Percentiles rank a stretch among this genome's conserved stretches.
phyloP scores from a whole-genome alignment of 768 basidiomycete species.

The Russula sp. region DNA sequence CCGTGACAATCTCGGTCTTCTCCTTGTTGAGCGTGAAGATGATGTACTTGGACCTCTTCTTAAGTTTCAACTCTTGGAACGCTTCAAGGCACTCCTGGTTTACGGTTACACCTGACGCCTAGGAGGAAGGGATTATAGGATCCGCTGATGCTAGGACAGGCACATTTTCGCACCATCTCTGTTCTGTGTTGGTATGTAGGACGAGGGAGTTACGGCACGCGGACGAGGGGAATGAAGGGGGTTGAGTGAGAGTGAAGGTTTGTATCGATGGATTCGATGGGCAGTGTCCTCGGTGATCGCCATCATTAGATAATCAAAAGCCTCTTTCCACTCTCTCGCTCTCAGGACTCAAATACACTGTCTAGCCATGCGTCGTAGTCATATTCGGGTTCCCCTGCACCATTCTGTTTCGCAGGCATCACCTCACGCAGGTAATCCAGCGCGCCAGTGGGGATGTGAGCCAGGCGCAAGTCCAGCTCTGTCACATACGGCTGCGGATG shows the following conservation, averaged over 20 bases:
- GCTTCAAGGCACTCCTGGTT: constrained; percentile 46
- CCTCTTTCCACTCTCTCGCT: not conserved
- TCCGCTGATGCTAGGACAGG: not conserved
- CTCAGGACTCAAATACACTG: constrained; percentile 55
- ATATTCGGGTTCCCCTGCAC: constrained; percentile 57
- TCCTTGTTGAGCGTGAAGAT: constrained; percentile 59
- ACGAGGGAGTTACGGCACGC: not conserved
- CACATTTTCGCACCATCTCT: constrained; percentile 16
- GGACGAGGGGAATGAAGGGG: not conserved
- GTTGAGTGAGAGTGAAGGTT: not conserved
- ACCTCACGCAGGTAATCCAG: constrained; percentile 78
- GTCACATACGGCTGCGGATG: constrained; percentile 75
- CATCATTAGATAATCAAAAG: constrained; percentile 13
- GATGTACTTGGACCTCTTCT: constrained; percentile 77
- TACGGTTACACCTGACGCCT: constrained; percentile 65
- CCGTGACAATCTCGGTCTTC: constrained; percentile 69
- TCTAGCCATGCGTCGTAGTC: constrained; percentile 81
- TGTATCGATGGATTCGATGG: not conserved
- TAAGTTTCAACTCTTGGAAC: constrained; percentile 68
- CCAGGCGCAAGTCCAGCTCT: constrained; percentile 83
- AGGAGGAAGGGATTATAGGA: not conserved
- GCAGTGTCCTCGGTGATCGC: constrained; percentile 16
- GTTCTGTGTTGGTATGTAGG: not conserved
- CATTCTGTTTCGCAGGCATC: constrained; percentile 57
- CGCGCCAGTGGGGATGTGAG: constrained; percentile 64